phyloP scores from a whole-genome alignment of 805 yeast species.

The Wickerhamomyces chambardii region DNA sequence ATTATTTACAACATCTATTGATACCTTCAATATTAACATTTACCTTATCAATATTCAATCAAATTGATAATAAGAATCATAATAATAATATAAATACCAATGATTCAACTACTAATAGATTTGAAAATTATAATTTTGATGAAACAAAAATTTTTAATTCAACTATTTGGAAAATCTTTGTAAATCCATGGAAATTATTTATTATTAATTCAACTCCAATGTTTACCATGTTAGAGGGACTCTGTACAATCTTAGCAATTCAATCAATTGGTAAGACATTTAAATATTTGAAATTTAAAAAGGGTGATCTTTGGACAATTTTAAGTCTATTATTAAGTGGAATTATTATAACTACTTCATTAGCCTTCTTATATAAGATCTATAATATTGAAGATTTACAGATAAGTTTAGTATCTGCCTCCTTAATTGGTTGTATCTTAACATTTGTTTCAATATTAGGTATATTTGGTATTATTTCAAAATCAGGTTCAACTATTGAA shows the following conservation, averaged over 20 bases:
- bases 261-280: constrained; percentile 86
- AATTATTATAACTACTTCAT: constrained; percentile 62
- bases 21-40: constrained; percentile 76
- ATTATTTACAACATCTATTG: constrained; percentile 73
- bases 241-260: constrained; percentile 84
- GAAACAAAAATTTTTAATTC: not conserved
- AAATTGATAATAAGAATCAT: constrained; percentile 18
- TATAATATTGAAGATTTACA: constrained; percentile 51
- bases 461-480: constrained; percentile 73
- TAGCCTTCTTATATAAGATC: constrained; percentile 75
- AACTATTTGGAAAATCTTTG: constrained; percentile 24
- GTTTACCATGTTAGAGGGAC: constrained; percentile 86
- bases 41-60: constrained; percentile 46
- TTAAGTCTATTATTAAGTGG: constrained; percentile 66
- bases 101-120: not conserved
- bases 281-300: constrained; percentile 51
- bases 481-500: constrained; percentile 86
- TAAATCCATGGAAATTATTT: constrained; percentile 63
- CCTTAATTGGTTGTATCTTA: constrained; percentile 77
- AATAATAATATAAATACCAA: constrained; percentile 5
- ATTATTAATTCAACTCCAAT: constrained; percentile 79
- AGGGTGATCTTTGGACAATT: constrained; percentile 74
- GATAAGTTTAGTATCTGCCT: constrained; percentile 57
- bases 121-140: not conserved
- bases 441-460: constrained; percentile 71